Base-by-base conservation (phyloP, 495 filamentous ascomycete genomes). In the Annulohypoxylon stygium region DNA sequence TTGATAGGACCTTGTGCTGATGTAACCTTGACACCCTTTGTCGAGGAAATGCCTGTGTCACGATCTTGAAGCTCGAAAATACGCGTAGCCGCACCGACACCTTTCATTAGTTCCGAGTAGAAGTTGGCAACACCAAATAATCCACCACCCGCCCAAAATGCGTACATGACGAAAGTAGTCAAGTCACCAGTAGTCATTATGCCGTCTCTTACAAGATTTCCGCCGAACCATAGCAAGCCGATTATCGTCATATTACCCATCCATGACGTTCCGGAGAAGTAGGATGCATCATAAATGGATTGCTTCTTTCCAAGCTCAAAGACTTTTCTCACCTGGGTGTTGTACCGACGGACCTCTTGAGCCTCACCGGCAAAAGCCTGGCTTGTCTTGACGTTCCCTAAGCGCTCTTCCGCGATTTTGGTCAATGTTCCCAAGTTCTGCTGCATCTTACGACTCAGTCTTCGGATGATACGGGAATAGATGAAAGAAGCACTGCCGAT, bases 101-200 rank as follows among this genome's bases (percentile, higher is more conserved):
- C 97, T 78, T 98, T 98, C 96, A 98, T 98, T 18, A 99, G 88
- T 79, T 99, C 96, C 9, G 94, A 97, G 83, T 97, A 98, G 83
- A 99, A 99, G 74, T 91, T 93, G 36, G 94, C 97, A 9, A 99
- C 83, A 2, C 96, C 96, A 71, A 98, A 97, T 70, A 99, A 88
- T 82, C 91, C 94, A 25, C 90, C 92, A 8, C 95, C 95, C 18
- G 95, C 95, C 81, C 95, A 98, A 18, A 92, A 94, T 12, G 95
- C 93, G 77, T 98, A 99, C 96, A 99, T 98, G 77, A 99, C 85
- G 81, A 99, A 99, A 2, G 93, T 95, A n/a, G 97, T 94, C 62
- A 99, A 82, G 65, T 98, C 97, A 65, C 96, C 96, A 61, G 98
- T 89, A 33, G 86, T 93, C 83, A 99, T 96, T 34, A 89, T 86